Conservation (phyloP, 1,284 basidiomycete genomes). For the Trametes polyzona region DNA sequence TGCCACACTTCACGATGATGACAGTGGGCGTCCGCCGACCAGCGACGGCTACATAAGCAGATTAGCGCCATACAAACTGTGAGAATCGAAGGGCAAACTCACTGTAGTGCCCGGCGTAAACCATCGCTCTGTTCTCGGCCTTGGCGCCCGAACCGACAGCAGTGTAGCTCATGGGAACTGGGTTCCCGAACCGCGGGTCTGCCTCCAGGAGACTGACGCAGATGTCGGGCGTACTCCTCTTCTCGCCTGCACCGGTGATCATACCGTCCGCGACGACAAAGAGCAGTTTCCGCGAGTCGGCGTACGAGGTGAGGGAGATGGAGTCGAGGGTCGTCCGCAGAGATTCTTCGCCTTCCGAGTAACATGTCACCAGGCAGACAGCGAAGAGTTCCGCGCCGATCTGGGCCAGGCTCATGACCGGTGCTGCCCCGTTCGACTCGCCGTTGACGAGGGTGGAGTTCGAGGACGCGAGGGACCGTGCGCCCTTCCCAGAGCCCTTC, state of each 20-base stretch:
- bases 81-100: slow-evolving; percentile 45
- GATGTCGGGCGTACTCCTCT: slow-evolving; percentile 93
- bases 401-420: slow-evolving; percentile 81
- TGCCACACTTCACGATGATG: slow-evolving; percentile 96
- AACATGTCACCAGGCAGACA: slow-evolving; percentile 95
- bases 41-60: slow-evolving; percentile 57
- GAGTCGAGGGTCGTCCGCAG: slow-evolving; percentile 92
- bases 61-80: neutral
- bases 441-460: slow-evolving; percentile 57
- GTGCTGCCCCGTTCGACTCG: slow-evolving; percentile 47
- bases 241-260: slow-evolving; percentile 97
- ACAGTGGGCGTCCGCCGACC: slow-evolving; percentile 95
- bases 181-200: slow-evolving; percentile 95
- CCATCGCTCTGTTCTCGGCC: slow-evolving; percentile 93
- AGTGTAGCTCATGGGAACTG: slow-evolving; percentile 92
- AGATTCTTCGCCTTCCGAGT: slow-evolving; percentile 95
- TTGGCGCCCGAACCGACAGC: slow-evolving; percentile 92
- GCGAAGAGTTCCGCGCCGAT: slow-evolving; percentile 95
- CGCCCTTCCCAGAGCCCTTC: slow-evolving; percentile 44
- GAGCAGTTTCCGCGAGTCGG: slow-evolving; percentile 89
- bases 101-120: slow-evolving; percentile 99
- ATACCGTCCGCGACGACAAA: slow-evolving; percentile 98
- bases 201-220: slow-evolving; percentile 93
- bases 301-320: slow-evolving; percentile 89
- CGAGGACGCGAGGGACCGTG: slow-evolving; percentile 53